Evolutionary conservation across 768 basidiomycete species (phyloP).

Genomic region (Mycena venus): DNA sequence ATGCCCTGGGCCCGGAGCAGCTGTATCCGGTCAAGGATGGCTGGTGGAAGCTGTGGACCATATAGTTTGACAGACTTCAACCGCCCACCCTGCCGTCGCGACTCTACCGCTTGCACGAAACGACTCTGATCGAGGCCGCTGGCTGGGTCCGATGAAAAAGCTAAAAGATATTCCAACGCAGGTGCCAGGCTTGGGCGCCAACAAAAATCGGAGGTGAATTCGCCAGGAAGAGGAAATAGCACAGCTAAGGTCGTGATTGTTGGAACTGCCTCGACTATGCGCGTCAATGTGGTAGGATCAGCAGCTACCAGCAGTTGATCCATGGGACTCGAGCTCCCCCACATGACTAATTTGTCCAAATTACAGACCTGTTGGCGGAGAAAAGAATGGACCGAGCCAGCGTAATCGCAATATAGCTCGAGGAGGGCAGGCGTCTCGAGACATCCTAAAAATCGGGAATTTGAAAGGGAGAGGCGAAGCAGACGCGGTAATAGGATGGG

Average conservation of each 20-base stretch:
- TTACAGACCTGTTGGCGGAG: not conserved
- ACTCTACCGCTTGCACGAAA: not conserved
- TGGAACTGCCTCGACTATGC: not conserved
- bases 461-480: not conserved
- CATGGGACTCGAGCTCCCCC: no score
- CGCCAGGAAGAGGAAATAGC: not conserved
- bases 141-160: not conserved
- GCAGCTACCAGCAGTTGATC: no score
- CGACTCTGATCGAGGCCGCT: not conserved
- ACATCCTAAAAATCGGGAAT: not conserved
- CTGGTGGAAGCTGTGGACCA: not conserved
- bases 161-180: not conserved
- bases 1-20: not conserved
- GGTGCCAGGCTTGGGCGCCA: not conserved
- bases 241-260: not conserved
- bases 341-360: not conserved
- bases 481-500: not conserved
- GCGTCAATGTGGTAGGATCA: not conserved
- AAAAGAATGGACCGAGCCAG: not conserved
- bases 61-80: not conserved
- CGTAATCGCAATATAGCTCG: constrained; percentile 1
- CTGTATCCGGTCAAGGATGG: not conserved
- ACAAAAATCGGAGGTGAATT: not conserved
- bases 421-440: constrained; percentile 12
- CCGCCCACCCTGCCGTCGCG: not conserved